Conservation (phyloP, 768 basidiomycete genomes). For the Trametes cubensis region DNA sequence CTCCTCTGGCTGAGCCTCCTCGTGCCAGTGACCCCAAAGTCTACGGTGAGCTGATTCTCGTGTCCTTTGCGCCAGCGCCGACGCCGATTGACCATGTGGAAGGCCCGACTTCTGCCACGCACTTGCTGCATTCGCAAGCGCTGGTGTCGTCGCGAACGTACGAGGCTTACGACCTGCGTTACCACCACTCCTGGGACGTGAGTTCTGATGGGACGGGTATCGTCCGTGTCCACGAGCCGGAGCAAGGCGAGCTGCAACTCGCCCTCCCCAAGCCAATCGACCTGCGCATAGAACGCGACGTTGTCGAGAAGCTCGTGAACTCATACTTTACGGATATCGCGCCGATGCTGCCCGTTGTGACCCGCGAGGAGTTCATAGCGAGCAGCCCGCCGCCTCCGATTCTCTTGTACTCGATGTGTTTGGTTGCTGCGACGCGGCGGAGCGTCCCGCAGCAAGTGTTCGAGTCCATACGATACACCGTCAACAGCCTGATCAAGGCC, state of each 20-base stretch:
- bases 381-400: constrained; percentile 74
- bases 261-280: constrained; percentile 66
- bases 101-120: constrained; percentile 88
- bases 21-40: constrained; percentile 61
- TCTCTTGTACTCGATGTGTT: constrained; percentile 91
- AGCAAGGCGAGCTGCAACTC: constrained; percentile 55
- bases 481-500: constrained; percentile 83
- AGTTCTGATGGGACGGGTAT: constrained; percentile 83
- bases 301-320: constrained; percentile 84
- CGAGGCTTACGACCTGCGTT: constrained; percentile 83
- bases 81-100: constrained; percentile 22
- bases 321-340: constrained; percentile 89
- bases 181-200: constrained; percentile 89
- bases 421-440: constrained; percentile 84
- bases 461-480: constrained; percentile 83
- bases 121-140: constrained; percentile 88
- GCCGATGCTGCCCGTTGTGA: constrained; percentile 87
- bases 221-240: constrained; percentile 75
- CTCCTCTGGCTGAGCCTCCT: constrained; percentile 51
- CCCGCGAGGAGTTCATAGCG: constrained; percentile 84
- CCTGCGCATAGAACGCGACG: constrained; percentile 73
- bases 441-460: constrained; percentile 86
- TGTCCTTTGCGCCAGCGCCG: constrained; percentile 7
- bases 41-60: constrained; percentile 40
- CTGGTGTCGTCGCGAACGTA: constrained; percentile 84